Conservation (phyloP, 495 filamentous ascomycete species). For the Tuber umbilicatum region DNA sequence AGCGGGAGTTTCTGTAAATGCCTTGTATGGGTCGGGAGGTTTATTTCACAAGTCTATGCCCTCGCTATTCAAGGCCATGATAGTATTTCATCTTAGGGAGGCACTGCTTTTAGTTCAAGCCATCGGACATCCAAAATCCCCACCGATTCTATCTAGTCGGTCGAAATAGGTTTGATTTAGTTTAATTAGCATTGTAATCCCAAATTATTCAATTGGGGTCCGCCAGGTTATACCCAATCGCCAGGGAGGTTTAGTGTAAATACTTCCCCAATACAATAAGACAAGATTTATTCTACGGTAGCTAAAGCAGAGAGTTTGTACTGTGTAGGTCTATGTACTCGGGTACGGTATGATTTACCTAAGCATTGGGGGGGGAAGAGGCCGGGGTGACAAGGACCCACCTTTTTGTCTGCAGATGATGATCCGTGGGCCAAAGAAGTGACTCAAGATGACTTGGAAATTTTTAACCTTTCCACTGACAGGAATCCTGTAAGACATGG, state of each 20-base stretch:
- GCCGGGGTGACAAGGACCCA: background rate
- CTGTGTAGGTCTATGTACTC: background rate
- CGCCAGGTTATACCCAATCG: too few species aligned
- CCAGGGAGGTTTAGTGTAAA: background rate
- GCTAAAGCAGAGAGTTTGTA: background rate
- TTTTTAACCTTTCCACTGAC: background rate
- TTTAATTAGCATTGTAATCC: too few species aligned
- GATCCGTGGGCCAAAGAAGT: background rate
- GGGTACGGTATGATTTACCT: background rate
- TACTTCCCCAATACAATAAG: background rate
- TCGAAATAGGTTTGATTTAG: too few species aligned
- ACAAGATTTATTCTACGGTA: background rate
- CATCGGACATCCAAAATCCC: too few species aligned
- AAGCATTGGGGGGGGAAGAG: background rate
- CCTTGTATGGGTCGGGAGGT: too few species aligned
- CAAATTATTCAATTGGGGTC: too few species aligned
- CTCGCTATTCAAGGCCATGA: too few species aligned
- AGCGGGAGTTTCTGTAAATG: too few species aligned
- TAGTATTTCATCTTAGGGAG: too few species aligned
- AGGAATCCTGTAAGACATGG: background rate
- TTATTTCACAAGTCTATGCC: too few species aligned
- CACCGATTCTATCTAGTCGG: too few species aligned
- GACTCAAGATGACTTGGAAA: background rate
- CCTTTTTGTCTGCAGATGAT: background rate
- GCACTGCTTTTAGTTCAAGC: too few species aligned